Evolutionary conservation across 371 early-diverging fungal species (phyloP).

Genomic region (Gilbertella persicaria): DNA sequence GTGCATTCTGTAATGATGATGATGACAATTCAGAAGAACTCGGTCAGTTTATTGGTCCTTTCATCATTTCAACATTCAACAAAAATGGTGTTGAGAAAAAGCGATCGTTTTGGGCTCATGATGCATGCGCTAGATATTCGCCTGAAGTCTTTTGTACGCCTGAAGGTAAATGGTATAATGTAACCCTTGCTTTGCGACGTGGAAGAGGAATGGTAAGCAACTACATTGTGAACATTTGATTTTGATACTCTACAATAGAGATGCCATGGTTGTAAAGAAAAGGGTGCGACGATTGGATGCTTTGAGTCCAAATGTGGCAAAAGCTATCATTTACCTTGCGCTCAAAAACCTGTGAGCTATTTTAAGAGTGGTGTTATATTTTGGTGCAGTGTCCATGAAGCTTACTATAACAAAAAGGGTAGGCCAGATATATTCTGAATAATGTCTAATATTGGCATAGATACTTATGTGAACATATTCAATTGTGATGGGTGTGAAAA

Average conservation of each 20-base stretch:
- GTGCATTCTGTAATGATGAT: slow-evolving; percentile 79
- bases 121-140: slow-evolving; percentile 81
- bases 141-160: slow-evolving; percentile 80
- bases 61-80: slow-evolving; percentile 43
- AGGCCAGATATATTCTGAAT: slow-evolving; percentile 4
- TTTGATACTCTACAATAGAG: slow-evolving; percentile 32
- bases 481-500: slow-evolving; percentile 72
- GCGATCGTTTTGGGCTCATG: slow-evolving; percentile 83
- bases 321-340: slow-evolving; percentile 84
- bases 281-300: slow-evolving; percentile 90
- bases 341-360: slow-evolving; percentile 68
- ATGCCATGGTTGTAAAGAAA: slow-evolving; percentile 76
- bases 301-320: slow-evolving; percentile 82
- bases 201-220: slow-evolving; percentile 70
- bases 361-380: slow-evolving; percentile 83
- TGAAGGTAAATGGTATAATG: slow-evolving; percentile 84
- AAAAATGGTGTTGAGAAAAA: slow-evolving; percentile 55
- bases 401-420: slow-evolving; percentile 56
- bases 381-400: slow-evolving; percentile 84
- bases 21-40: slow-evolving; percentile 58
- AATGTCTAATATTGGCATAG: slow-evolving; percentile 23
- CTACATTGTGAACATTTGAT: not conserved
- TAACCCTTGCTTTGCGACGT: slow-evolving; percentile 73
- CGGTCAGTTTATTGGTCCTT: slow-evolving; percentile 64
- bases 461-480: slow-evolving; percentile 69